phyloP scores from a whole-genome alignment of 1,284 basidiomycete genomes.

The Irpex sp. region DNA sequence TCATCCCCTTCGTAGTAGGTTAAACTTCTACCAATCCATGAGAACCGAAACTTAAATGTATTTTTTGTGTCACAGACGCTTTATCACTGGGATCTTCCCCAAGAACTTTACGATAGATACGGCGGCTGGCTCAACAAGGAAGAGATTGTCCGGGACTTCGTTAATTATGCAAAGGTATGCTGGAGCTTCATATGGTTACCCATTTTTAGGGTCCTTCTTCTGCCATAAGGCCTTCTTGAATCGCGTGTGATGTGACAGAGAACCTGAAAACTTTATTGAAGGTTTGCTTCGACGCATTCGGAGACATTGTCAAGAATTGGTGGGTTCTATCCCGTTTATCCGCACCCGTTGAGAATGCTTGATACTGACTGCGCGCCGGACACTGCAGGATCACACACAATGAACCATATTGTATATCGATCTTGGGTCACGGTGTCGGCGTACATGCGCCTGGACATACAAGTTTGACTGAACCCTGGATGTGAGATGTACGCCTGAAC shows the following conservation, averaged over 20 bases:
- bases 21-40: neutral
- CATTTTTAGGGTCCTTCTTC: neutral
- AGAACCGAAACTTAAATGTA: neutral
- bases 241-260: neutral
- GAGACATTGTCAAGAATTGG: slow-evolving; percentile 75
- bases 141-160: slow-evolving; percentile 60
- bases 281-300: slow-evolving; percentile 68
- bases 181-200: neutral
- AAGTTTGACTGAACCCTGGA: slow-evolving; percentile 69
- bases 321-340: slow-evolving; percentile 20
- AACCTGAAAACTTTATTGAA: slow-evolving; percentile 16
- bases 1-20: slow-evolving; percentile 66
- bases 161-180: slow-evolving; percentile 50
- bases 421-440: slow-evolving; percentile 62
- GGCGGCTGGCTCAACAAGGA: slow-evolving; percentile 70
- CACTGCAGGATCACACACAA: slow-evolving; percentile 59
- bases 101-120: slow-evolving; percentile 65
- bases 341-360: neutral
- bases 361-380: neutral
- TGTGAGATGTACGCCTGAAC: slow-evolving; percentile 40
- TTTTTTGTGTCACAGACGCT: slow-evolving; percentile 44
- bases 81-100: slow-evolving; percentile 79
- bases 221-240: neutral
- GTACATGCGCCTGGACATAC: slow-evolving; percentile 66
- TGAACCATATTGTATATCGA: slow-evolving; percentile 69